Evolutionary conservation across 441 rosid species (phyloP), one percentile per base, ranked within the genome.

Genomic region (Populus hybrid): DNA sequence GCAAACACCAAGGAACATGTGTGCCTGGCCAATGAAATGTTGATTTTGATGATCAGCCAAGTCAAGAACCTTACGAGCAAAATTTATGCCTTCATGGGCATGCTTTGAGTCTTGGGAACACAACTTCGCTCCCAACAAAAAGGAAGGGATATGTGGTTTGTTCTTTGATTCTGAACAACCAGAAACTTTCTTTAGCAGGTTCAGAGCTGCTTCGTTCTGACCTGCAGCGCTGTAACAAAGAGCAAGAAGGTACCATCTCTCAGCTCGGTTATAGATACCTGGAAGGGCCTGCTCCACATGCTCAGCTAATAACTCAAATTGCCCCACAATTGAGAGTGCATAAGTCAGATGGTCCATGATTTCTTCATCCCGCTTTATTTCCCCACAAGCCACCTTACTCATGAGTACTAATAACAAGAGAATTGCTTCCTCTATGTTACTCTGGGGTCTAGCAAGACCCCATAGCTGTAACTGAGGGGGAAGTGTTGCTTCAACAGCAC

Each of bases 191-290:
- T 84, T 88, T 30, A 93, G 80, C 75, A 94, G 91, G 87, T 93
- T 93, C 78, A 94, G 78, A 65, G 98, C 95, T 40, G 85, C 79
- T 77, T 90, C 90, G 79, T 86, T 85, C 78, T 92, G 88, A 73
- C 91, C 93, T 6, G 91, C 92, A 79, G 96, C 97, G 80, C 85
- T 82, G 82, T 93, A 93, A 84, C 97, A 94, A 70, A 94, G 94
- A 54, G 98, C 95, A 69, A 94, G 96, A 82, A 89, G 77, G 84
- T 91, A 90, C 97, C 98, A 96, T 81, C 98, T 90, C 73, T 92
- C 97, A 64, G 88, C 88, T 78, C 97, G 87, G 57, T 78, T 77
- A 69, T 90, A 94, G 77, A 84, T 82, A 63, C 97, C 94, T 0
- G 98, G 99, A 82, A 88, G 87, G 76, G 79, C 87, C 86, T 87